Evolutionary conservation across 352 stramenopile species (phyloP).

Genomic region (Globisporangium cederbergense): DNA sequence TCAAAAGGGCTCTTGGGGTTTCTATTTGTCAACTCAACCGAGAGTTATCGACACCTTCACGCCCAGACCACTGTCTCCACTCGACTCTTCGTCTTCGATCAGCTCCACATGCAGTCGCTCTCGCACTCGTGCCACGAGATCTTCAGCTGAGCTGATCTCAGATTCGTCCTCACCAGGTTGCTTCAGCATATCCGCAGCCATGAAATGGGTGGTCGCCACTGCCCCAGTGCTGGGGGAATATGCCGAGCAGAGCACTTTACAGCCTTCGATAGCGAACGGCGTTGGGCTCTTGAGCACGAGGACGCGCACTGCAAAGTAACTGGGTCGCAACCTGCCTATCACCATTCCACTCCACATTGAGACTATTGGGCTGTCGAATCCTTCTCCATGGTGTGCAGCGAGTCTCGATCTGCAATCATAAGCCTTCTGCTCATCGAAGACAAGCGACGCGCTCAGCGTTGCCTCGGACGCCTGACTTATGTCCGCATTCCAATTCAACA

Average conservation of each 20-base stretch:
- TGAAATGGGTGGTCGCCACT: slow-evolving; percentile 10
- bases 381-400: not conserved
- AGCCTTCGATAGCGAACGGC: slow-evolving; percentile 7
- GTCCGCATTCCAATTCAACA: not conserved
- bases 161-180: not conserved
- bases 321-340: not conserved
- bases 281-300: slow-evolving; percentile 7
- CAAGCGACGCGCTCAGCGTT: slow-evolving; percentile 8
- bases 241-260: slow-evolving; percentile 19
- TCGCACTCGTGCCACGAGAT: slow-evolving; percentile 5
- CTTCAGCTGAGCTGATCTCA: not conserved
- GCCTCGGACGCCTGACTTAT: slow-evolving; percentile 10
- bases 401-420: not conserved
- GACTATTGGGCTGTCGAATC: not conserved
- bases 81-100: not conserved
- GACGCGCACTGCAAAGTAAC: slow-evolving; percentile 13
- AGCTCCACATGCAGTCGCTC: slow-evolving; percentile 14
- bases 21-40: not conserved
- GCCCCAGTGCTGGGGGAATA: slow-evolving; percentile 23
- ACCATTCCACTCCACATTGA: slow-evolving; percentile 14
- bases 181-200: not conserved
- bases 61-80: not conserved
- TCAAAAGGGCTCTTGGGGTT: not conserved
- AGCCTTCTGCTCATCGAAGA: slow-evolving; percentile 7
- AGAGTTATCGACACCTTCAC: slow-evolving; percentile 4